Conservation (phyloP, 2,329 filamentous ascomycete genomes). For the Passalora sequoiae region DNA sequence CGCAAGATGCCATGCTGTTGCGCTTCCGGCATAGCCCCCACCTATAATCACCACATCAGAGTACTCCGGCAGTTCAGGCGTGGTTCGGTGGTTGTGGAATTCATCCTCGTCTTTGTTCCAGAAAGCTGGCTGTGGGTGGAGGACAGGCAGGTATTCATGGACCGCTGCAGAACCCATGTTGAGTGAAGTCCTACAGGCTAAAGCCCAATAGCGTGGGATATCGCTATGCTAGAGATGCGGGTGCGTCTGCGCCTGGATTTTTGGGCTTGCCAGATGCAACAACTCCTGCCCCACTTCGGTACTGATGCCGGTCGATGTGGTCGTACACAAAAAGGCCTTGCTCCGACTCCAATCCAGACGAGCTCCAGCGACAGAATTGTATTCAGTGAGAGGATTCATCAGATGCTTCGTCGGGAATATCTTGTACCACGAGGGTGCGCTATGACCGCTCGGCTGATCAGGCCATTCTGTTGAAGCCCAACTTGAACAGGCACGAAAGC, state of each 20-base stretch:
- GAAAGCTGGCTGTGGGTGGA: slow-evolving; percentile 25
- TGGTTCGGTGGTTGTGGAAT: slow-evolving; percentile 55
- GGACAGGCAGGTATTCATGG: slow-evolving; percentile 6
- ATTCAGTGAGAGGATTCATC: too few species aligned
- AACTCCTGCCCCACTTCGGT: slow-evolving; percentile 7
- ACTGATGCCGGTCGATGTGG: not conserved
- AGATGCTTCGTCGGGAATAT: too few species aligned
- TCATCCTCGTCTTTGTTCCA: slow-evolving; percentile 37
- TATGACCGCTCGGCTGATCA: too few species aligned
- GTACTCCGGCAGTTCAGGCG: slow-evolving; percentile 52
- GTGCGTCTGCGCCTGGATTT: too few species aligned
- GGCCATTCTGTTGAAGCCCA: too few species aligned
- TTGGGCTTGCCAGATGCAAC: not conserved
- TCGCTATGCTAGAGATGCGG: too few species aligned
- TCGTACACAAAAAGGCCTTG: too few species aligned
- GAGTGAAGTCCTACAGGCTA: not conserved
- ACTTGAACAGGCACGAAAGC: not conserved
- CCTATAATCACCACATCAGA: slow-evolving; percentile 14
- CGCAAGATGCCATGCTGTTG: slow-evolving; percentile 12
- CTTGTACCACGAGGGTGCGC: too few species aligned
- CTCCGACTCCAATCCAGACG: too few species aligned
- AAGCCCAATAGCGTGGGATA: slow-evolving; percentile 5
- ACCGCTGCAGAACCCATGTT: slow-evolving; percentile 6
- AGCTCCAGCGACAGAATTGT: too few species aligned
- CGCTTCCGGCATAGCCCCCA: slow-evolving; percentile 11